Conservation (phyloP, 2,329 filamentous ascomycete species). For the Bimuria novae-zelandiae region DNA sequence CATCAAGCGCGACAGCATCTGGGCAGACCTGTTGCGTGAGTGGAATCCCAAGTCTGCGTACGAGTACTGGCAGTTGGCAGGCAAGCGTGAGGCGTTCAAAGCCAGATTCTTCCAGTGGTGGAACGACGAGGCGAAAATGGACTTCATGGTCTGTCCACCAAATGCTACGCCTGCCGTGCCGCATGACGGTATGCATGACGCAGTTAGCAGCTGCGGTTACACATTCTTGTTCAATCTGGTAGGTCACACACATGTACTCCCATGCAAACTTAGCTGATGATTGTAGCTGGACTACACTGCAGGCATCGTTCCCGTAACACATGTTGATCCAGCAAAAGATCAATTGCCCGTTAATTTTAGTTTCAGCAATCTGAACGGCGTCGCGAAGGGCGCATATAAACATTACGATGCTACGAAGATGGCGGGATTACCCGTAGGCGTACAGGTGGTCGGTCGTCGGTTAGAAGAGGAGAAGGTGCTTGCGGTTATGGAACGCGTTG, state of each 20-base stretch:
- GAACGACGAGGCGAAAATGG: slow-evolving; percentile 67
- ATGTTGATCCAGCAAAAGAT: slow-evolving; percentile 74
- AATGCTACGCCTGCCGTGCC: slow-evolving; percentile 90
- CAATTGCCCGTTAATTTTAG: slow-evolving; percentile 66
- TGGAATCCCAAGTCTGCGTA: slow-evolving; percentile 75
- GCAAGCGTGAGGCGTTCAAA: slow-evolving; percentile 76
- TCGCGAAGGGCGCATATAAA: slow-evolving; percentile 82
- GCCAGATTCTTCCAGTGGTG: slow-evolving; percentile 84
- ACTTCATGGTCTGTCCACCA: slow-evolving; percentile 81
- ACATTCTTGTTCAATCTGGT: slow-evolving; percentile 92
- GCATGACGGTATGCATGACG: slow-evolving; percentile 83
- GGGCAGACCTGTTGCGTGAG: slow-evolving; percentile 75
- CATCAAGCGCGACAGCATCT: slow-evolving; percentile 72
- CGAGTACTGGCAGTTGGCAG: slow-evolving; percentile 83
- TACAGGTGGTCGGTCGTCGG: slow-evolving; percentile 80
- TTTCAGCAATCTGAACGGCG: slow-evolving; percentile 70
- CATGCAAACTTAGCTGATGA: slow-evolving; percentile 13
- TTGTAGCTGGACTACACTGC: slow-evolving; percentile 78
- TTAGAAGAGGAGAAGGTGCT: slow-evolving; percentile 89
- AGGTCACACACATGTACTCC: slow-evolving; percentile 38
- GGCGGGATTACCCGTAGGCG: slow-evolving; percentile 84
- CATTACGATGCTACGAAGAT: slow-evolving; percentile 81
- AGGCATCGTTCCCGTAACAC: slow-evolving; percentile 82
- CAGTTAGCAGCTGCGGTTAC: slow-evolving; percentile 85
- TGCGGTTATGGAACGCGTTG: slow-evolving; percentile 76